Evolutionary conservation across 352 stramenopile genomes (phyloP), one percentile per base, ranked within the genome.

Genomic region (Phytophthora melonis): DNA sequence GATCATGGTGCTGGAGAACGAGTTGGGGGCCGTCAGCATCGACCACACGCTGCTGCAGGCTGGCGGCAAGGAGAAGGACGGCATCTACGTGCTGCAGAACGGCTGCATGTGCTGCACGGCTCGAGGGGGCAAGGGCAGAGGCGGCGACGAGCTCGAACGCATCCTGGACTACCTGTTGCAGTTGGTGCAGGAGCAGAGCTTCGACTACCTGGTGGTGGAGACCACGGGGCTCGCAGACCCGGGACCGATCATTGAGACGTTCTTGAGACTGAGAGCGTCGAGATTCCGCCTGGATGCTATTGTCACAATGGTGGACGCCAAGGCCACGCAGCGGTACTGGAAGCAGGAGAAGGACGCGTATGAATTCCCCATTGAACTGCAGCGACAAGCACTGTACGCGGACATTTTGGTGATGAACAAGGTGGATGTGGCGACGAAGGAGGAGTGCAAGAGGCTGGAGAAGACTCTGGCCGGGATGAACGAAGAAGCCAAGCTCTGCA

Each of bases 61-160:
- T 25, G 77, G 74, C 10, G 63, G 55, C 0, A 79, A 81, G 25
- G 71, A 86, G 11, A 60, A 74, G 4, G 86, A 93, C 70, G 97
- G 98, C 64, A 93, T 99, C 55, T 97, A 99, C 63, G 97, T 97
- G 36, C 97, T 99, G 84, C 91, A 99, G 81, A 99, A 99, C 79
- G 97, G 97, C 45, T 99, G 98, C 75, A 98, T 99, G 71, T 99
- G 98, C 86, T 99, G 98, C 81, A 98, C 95, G 11, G 93, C 98
- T 13, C 70, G 72, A 47, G 82, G 94, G 11, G 93, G 93, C 30
- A 97, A 98, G 43, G 93, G 98, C 19, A 62, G 53, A 34, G 83
- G 90, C 52, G 98, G 94, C 52, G 78, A 78, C 59, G 86, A 93
- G 27, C 80, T 99, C 0, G 93, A 98, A 72, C 89, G 94, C 16